Percentiles rank a stretch among this genome's conserved stretches.
phyloP scores from a whole-genome alignment of 306 rosid species.

The Abrus precatorius region DNA sequence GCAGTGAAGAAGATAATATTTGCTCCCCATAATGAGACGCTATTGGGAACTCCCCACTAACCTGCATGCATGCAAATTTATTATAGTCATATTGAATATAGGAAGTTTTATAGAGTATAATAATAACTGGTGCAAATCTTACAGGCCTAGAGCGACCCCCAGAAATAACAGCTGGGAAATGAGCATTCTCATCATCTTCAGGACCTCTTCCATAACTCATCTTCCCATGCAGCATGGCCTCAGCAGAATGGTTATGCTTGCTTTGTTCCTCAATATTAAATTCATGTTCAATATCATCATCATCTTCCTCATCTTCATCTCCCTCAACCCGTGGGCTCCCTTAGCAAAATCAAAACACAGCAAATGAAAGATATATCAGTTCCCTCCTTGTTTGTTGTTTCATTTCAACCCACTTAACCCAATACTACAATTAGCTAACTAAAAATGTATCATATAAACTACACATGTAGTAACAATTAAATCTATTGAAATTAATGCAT shows the following conservation, averaged over 20 bases:
- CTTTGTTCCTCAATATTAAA: slow-evolving; percentile 54
- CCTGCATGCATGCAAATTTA: slow-evolving; percentile 46
- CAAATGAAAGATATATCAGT: not conserved
- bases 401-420: slow-evolving; percentile 1
- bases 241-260: slow-evolving; percentile 66
- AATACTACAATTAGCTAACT: not conserved
- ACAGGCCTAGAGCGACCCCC: slow-evolving; percentile 56
- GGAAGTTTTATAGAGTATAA: not conserved
- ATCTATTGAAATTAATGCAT: not conserved
- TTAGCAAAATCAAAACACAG: slow-evolving; percentile 32
- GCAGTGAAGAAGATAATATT: slow-evolving; percentile 70
- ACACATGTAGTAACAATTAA: not conserved
- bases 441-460: not conserved
- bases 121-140: slow-evolving; percentile 34
- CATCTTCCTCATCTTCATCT: slow-evolving; percentile 91
- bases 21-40: slow-evolving; percentile 78
- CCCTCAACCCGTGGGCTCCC: slow-evolving; percentile 98
- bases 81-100: slow-evolving; percentile 6
- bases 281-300: slow-evolving; percentile 91
- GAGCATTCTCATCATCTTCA: slow-evolving; percentile 76
- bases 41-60: slow-evolving; percentile 77
- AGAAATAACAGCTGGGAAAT: slow-evolving; percentile 66
- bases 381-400: slow-evolving; percentile 28
- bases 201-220: slow-evolving; percentile 85
- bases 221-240: slow-evolving; percentile 95